Conservation (phyloP, 2,329 filamentous ascomycete species). For the Madurella mycetomatis region DNA sequence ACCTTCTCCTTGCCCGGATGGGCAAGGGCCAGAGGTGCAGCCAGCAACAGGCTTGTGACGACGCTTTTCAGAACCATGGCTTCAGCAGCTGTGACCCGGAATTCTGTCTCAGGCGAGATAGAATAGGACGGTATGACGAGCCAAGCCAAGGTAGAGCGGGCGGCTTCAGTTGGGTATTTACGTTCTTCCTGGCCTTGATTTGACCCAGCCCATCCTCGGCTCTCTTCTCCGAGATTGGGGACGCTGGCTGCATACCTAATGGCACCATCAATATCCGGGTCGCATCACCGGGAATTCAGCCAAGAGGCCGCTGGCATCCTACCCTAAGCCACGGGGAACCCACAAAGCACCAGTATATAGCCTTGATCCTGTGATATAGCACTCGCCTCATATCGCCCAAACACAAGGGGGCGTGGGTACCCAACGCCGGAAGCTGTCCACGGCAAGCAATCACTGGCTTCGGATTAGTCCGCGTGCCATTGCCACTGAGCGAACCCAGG, state of each 20-base stretch:
- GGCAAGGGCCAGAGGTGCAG: constrained; percentile 22
- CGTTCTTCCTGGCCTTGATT: neutral
- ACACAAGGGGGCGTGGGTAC: neutral
- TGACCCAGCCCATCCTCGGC: constrained; percentile 1
- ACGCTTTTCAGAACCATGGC: constrained; percentile 26
- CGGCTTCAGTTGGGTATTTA: neutral
- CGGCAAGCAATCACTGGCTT: constrained; percentile 2
- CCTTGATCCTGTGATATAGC: neutral
- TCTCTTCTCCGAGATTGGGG: neutral
- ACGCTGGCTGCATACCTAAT: neutral
- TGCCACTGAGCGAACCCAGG: neutral
- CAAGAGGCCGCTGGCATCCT: constrained; percentile 3
- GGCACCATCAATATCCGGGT: constrained; percentile 21
- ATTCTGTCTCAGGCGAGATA: neutral
- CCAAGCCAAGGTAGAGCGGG: constrained; percentile 6
- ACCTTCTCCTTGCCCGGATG: constrained; percentile 28
- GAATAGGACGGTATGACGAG: neutral
- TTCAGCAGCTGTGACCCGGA: neutral
- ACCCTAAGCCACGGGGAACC: neutral
- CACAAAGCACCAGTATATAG: neutral
- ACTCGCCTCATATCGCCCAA: constrained; percentile 5
- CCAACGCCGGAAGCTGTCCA: neutral
- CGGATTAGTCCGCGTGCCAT: neutral
- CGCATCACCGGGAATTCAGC: constrained; percentile 18
- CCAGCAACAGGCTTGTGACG: constrained; percentile 24